phyloP scores from a whole-genome alignment of 495 filamentous ascomycete species.

The Hypoxylon rickii region DNA sequence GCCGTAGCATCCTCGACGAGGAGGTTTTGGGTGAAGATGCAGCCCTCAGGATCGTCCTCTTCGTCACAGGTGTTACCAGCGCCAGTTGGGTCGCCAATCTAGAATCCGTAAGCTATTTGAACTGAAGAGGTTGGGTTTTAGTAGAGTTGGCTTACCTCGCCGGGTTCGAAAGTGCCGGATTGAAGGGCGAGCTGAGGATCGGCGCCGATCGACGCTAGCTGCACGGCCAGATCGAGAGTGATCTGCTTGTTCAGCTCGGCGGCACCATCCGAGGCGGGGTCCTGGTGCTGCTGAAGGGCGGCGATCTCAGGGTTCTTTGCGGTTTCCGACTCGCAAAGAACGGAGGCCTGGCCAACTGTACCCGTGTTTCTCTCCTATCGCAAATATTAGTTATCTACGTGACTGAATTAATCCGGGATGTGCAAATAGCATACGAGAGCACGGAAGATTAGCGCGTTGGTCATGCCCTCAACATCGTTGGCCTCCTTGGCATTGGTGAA shows the following conservation, averaged over 20 bases:
- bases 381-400: slow-evolving; percentile 1
- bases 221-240: slow-evolving; percentile 56
- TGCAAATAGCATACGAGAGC: slow-evolving; percentile 43
- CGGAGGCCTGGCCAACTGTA: slow-evolving; percentile 58
- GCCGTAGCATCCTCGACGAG: slow-evolving; percentile 62
- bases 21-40: slow-evolving; percentile 65
- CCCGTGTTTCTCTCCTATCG: slow-evolving; percentile 62
- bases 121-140: not conserved
- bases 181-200: slow-evolving; percentile 61
- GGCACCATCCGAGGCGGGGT: slow-evolving; percentile 59
- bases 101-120: slow-evolving; percentile 1
- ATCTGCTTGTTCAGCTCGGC: slow-evolving; percentile 59
- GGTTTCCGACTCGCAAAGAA: slow-evolving; percentile 57
- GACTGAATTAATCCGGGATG: not conserved
- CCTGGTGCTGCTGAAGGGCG: slow-evolving; percentile 67
- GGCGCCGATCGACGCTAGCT: slow-evolving; percentile 61
- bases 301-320: slow-evolving; percentile 72
- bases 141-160: slow-evolving; percentile 44
- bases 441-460: slow-evolving; percentile 63
- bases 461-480: slow-evolving; percentile 59
- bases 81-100: slow-evolving; percentile 60
- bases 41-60: slow-evolving; percentile 57
- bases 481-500: slow-evolving; percentile 71
- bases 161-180: slow-evolving; percentile 63
- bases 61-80: slow-evolving; percentile 62